A percentile compares a stretch with the other conserved stretches of the same genome.
Conservation (phyloP, 768 basidiomycete species). For the Collybiopsis luxurians region DNA sequence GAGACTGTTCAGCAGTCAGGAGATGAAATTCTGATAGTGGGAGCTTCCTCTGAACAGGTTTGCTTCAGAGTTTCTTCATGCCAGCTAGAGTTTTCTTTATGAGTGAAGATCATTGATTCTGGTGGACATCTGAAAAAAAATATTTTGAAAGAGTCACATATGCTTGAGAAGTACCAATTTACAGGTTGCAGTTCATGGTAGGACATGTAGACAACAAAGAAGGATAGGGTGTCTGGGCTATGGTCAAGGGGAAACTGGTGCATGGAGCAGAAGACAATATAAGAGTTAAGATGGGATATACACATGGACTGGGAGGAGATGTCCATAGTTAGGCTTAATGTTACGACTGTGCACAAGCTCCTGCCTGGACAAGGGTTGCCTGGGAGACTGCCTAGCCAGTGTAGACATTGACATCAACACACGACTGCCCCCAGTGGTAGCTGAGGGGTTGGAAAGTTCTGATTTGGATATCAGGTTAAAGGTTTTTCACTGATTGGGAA, state of each 20-base stretch:
- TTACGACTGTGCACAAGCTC: slow-evolving; percentile 12
- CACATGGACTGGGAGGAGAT: slow-evolving; percentile 13
- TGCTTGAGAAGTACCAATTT: slow-evolving; percentile 12
- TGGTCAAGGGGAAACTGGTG: slow-evolving; percentile 22
- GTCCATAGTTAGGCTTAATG: slow-evolving; percentile 19
- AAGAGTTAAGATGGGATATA: slow-evolving; percentile 24
- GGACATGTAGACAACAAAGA: slow-evolving; percentile 29
- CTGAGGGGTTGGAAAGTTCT: too few relatives aligned
- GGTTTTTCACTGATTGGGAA: too few relatives aligned
- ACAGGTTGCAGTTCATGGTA: slow-evolving; percentile 27
- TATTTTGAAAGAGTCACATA: too few relatives aligned
- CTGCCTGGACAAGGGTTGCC: slow-evolving; percentile 23
- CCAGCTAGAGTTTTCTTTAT: slow-evolving; percentile 22
- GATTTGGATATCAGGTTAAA: too few relatives aligned
- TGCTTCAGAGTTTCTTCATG: slow-evolving; percentile 13
- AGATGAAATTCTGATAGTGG: slow-evolving; percentile 13
- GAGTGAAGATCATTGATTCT: slow-evolving; percentile 9
- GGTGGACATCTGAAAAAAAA: too few relatives aligned
- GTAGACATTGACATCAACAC: background rate
- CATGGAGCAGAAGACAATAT: slow-evolving; percentile 18
- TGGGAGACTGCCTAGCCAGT: slow-evolving; percentile 19
- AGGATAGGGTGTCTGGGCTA: slow-evolving; percentile 27
- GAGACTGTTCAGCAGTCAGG: slow-evolving; percentile 8
- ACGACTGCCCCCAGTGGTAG: too few relatives aligned
- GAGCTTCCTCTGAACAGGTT: slow-evolving; percentile 19